Evolutionary conservation across 2,329 filamentous ascomycete species (phyloP), one percentile per base, ranked within the genome.

Genomic region (Fusarium liriodendri): DNA sequence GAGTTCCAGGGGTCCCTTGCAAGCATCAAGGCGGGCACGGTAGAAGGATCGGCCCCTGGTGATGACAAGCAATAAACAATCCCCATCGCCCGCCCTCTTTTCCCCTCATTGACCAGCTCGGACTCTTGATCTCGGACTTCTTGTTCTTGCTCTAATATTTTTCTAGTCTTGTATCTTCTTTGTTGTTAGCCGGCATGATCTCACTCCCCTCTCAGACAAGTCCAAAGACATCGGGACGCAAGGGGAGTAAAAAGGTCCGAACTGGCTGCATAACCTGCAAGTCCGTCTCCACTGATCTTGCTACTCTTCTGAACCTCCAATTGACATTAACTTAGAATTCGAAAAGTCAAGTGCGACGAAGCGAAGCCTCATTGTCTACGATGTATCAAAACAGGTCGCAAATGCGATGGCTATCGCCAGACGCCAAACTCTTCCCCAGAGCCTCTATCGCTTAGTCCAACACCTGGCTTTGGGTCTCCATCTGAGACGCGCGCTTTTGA

Each of bases 341-440:
- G 88, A 60, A 87, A 88, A 66, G 85, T 90, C 62, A 90, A 90
- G 77, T 90, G 88, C 77, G 88, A 89, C 71, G 88, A 90, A 79
- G 81, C 79, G 20, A 89, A 87, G 65, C 88, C 88, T 2, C 81
- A 79, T 42, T 91, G 89, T 72, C 79, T 84, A 38, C 85, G 87
- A 66, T 90, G 89, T 75, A 84, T 84, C 37, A 87, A 85, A 65
- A 89, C 88, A 4, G 88, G 89, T 14, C 84, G 89, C 62, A 86
- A 84, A 72, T 90, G 89, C 75, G 89, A 90, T 76, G 89, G 89
- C 67, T 90, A 91, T 66, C 75, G 80, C 11, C 70, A 78, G 16
- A 74, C 61, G 1, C 66, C 72, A 5, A 66, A 71, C 25, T 69
- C 73, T 13, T 74, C 71, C 1, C 73, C 74, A 9, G 69, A 73